These are phyloP conservation scores for Trypanosoma grayi DNA, from an alignment of 208 protist species.

Conservation along the genomic window DNA sequence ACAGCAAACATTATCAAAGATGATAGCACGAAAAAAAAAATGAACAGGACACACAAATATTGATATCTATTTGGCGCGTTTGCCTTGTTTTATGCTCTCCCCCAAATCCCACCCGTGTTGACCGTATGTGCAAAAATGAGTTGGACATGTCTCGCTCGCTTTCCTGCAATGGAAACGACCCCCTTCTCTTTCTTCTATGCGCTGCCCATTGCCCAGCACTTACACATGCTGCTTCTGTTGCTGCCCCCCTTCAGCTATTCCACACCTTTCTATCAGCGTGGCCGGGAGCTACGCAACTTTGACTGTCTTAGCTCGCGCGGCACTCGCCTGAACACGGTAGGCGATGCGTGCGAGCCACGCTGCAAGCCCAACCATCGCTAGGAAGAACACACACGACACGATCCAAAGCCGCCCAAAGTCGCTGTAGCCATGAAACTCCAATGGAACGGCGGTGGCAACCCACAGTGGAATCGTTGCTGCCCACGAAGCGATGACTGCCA, in stretches of 20 bases:
- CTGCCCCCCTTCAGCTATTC: no score
- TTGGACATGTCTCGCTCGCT: no score
- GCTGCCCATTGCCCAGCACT: no score
- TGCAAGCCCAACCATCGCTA: slow-evolving; percentile 66
- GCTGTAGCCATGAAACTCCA: slow-evolving; percentile 85
- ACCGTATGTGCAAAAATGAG: no score
- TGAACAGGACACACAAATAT: neutral
- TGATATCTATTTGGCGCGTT: no score
- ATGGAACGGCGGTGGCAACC: slow-evolving; percentile 62
- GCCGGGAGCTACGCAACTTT: slow-evolving; percentile 5
- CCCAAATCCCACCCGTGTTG: no score
- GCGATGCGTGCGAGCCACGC: slow-evolving; percentile 65
- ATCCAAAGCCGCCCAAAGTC: slow-evolving; percentile 83
- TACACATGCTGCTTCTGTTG: neutral
- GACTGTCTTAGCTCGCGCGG: neutral
- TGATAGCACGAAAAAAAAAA: neutral
- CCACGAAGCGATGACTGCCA: slow-evolving; percentile 46
- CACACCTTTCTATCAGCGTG: no score
- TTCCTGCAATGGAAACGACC: no score
- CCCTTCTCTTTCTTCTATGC: no score
- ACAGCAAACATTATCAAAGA: neutral
- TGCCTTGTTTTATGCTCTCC: no score
- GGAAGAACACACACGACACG: slow-evolving; percentile 80
- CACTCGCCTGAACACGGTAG: slow-evolving; percentile 22
- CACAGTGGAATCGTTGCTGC: slow-evolving; percentile 74